phyloP scores from a whole-genome alignment of 495 filamentous ascomycete genomes.

The Aspergillus saccharolyticus region DNA sequence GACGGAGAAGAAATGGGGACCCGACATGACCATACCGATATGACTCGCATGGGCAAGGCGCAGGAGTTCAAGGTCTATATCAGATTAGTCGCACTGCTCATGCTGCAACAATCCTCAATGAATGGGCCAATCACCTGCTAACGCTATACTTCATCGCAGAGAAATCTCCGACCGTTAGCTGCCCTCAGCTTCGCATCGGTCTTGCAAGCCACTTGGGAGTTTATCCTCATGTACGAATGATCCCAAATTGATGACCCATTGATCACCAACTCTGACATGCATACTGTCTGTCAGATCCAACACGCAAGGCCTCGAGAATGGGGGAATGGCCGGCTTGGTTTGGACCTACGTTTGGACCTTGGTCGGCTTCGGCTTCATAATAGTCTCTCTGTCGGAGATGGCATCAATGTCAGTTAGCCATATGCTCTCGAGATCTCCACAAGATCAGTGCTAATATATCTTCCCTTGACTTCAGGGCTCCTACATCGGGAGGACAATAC shows the following conservation, averaged over 20 bases:
- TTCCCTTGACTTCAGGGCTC: constrained; percentile 18
- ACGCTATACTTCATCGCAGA: constrained; percentile 16
- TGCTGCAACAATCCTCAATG: not conserved
- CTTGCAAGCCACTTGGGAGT: constrained; percentile 47
- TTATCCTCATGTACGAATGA: constrained; percentile 28
- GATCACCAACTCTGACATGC: not conserved
- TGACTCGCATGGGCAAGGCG: constrained; percentile 37
- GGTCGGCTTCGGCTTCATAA: constrained; percentile 18
- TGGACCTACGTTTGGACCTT: constrained; percentile 20
- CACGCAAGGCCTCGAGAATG: constrained; percentile 13
- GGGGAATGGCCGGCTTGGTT: constrained; percentile 16
- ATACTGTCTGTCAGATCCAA: constrained; percentile 5
- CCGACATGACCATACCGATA: constrained; percentile 29
- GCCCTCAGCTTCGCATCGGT: constrained; percentile 46
- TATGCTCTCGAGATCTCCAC: not conserved
- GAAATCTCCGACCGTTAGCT: constrained; percentile 43
- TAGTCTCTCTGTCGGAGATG: constrained; percentile 27
- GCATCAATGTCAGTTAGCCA: constrained; percentile 22
- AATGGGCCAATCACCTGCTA: constrained; percentile 5
- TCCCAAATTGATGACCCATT: not conserved
- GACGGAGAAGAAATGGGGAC: constrained; percentile 6
- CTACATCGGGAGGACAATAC: constrained; percentile 41
- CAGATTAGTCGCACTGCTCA: too few species aligned
- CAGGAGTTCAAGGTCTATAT: constrained; percentile 36
- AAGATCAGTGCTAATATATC: not conserved